These are phyloP conservation scores for Allantophomopsis lycopodina DNA, from an alignment of 2,329 filamentous ascomycete genomes.

Conservation along the genomic window DNA sequence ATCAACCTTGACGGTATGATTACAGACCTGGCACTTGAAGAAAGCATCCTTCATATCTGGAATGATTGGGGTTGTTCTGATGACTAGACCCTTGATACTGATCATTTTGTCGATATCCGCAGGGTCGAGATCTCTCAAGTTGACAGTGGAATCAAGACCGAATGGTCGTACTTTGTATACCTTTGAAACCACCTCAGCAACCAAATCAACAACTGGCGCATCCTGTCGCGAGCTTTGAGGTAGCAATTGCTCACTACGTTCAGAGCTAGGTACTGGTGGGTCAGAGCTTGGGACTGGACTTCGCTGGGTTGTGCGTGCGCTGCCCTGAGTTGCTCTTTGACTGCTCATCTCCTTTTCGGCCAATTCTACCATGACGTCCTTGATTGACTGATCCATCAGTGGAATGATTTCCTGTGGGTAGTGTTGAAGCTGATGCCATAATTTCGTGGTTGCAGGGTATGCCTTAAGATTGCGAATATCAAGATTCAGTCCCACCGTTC, in stretches of 20 bases:
- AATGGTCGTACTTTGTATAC: constrained; percentile 83
- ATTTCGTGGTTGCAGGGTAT: constrained; percentile 82
- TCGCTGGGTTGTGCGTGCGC: constrained; percentile 31
- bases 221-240: constrained; percentile 28
- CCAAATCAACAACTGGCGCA: constrained; percentile 51
- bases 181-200: constrained; percentile 64
- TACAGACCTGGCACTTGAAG: constrained; percentile 90
- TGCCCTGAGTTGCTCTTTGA: constrained; percentile 47
- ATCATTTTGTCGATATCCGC: constrained; percentile 90
- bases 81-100: constrained; percentile 89
- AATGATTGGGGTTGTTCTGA: constrained; percentile 89
- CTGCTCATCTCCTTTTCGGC: constrained; percentile 67
- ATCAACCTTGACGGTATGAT: constrained; percentile 78
- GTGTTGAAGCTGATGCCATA: constrained; percentile 89
- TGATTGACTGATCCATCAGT: constrained; percentile 87
- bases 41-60: constrained; percentile 99
- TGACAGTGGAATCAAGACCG: constrained; percentile 74
- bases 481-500: constrained; percentile 72
- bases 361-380: constrained; percentile 85
- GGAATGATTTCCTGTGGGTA: constrained; percentile 96
- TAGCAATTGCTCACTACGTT: constrained; percentile 34
- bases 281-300: constrained; percentile 51
- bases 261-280: constrained; percentile 67
- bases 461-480: constrained; percentile 82
- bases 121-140: constrained; percentile 88